phyloP scores from a whole-genome alignment of 495 filamentous ascomycete genomes.

The Lasiosphaeria hispida region DNA sequence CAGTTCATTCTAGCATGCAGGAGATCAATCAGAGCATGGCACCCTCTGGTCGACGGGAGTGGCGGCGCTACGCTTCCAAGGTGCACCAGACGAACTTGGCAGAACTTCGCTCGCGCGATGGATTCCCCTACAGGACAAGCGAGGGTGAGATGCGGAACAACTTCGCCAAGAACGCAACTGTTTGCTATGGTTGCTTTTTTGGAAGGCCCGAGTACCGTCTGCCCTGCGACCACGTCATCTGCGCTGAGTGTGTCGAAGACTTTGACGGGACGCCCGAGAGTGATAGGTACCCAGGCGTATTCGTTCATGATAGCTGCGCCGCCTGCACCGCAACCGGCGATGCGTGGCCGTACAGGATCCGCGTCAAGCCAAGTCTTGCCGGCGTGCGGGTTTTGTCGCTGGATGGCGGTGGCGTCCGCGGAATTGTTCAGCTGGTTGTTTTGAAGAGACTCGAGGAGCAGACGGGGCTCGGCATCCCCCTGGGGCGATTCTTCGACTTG shows the following conservation, averaged over 20 bases:
- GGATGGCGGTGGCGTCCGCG: slow-evolving; percentile 10
- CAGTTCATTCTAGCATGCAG: background rate
- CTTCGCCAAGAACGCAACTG: background rate
- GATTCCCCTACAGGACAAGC: no score
- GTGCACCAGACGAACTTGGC: background rate
- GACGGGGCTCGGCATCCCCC: background rate
- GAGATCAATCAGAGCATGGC: background rate
- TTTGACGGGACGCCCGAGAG: no score
- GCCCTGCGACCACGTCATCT: background rate
- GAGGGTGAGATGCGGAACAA: no score
- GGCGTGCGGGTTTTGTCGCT: slow-evolving; percentile 2
- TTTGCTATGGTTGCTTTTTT: background rate
- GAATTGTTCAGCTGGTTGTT: slow-evolving; percentile 2
- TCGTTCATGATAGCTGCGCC: no score
- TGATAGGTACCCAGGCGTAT: no score
- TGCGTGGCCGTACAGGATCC: no score
- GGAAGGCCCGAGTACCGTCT: background rate
- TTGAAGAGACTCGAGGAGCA: background rate
- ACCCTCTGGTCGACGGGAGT: no score
- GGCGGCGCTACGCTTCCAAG: background rate
- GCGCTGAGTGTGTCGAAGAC: background rate
- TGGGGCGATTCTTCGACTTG: slow-evolving; percentile 3
- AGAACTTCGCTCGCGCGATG: background rate
- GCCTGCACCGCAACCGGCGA: no score
- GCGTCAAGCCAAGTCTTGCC: slow-evolving; percentile 5